Evolutionary conservation across 768 basidiomycete species (phyloP).

Genomic region (Arthromyces matolae): DNA sequence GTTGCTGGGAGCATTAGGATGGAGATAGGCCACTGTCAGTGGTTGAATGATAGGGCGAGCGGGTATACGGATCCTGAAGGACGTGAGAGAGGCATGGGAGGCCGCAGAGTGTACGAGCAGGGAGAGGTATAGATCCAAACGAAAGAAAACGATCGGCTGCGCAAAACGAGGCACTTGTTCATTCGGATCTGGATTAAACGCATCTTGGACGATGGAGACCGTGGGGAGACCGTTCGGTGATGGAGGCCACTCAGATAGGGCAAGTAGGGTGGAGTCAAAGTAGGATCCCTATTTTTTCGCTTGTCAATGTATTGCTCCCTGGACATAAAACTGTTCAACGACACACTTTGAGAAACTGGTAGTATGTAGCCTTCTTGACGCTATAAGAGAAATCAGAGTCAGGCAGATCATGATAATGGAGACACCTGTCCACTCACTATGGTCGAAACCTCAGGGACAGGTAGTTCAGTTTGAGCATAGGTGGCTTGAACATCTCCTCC

Average conservation of each 20-base stretch:
- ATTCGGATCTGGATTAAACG: slow-evolving; percentile 38
- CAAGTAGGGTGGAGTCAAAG: slow-evolving; percentile 69
- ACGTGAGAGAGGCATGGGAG: slow-evolving; percentile 48
- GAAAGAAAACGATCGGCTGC: slow-evolving; percentile 86
- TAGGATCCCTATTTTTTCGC: slow-evolving; percentile 84
- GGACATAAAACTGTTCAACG: no score
- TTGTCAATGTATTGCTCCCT: no score
- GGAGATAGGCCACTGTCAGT: slow-evolving; percentile 18
- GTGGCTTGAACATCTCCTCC: slow-evolving; percentile 55
- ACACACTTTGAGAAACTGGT: slow-evolving; percentile 71
- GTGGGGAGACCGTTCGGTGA: slow-evolving; percentile 29
- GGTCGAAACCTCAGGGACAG: slow-evolving; percentile 77
- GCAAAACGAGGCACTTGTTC: slow-evolving; percentile 49
- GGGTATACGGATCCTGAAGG: slow-evolving; percentile 71
- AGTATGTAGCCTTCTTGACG: slow-evolving; percentile 72
- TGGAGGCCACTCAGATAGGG: slow-evolving; percentile 62
- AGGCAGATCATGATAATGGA: not conserved
- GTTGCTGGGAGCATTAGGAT: not conserved
- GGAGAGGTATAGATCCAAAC: slow-evolving; percentile 49
- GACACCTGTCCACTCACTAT: slow-evolving; percentile 53
- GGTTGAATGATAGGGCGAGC: slow-evolving; percentile 51
- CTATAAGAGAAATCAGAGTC: slow-evolving; percentile 26
- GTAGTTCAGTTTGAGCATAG: slow-evolving; percentile 41
- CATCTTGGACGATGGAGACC: slow-evolving; percentile 68
- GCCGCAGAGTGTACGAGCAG: slow-evolving; percentile 41